A percentile compares a stretch with the other conserved stretches of the same genome.
phyloP scores from a whole-genome alignment of 192 early-diverging fungal species.

The Backusella westeae region DNA sequence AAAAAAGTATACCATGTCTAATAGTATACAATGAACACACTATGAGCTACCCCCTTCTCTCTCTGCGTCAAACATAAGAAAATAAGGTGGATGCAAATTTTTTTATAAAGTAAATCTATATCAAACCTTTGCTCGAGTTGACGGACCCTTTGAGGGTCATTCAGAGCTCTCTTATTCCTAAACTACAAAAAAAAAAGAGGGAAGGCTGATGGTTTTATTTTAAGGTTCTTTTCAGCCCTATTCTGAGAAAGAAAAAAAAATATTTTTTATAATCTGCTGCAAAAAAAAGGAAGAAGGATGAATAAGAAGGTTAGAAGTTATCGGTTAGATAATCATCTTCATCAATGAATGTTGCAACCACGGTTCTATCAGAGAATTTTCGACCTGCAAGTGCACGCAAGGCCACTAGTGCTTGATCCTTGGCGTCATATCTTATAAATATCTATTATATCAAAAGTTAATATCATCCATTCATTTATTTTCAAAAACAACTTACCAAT shows the following conservation, averaged over 20 bases:
- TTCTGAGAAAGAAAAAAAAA: not conserved
- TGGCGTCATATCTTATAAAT: constrained; percentile 70
- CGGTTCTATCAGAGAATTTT: constrained; percentile 90
- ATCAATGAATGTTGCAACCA: constrained; percentile 80
- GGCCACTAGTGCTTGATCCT: constrained; percentile 63
- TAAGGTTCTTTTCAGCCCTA: not conserved
- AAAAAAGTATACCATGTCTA: no score
- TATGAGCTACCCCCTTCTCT: not conserved
- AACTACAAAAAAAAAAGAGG: not conserved
- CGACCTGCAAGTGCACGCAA: constrained; percentile 84
- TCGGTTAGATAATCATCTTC: constrained; percentile 67
- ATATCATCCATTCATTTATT: not conserved
- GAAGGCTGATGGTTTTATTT: not conserved
- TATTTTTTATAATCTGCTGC: not conserved
- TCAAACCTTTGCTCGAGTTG: not conserved
- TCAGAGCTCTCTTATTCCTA: not conserved
- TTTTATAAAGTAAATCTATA: not conserved
- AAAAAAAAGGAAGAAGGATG: not conserved
- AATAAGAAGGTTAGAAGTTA: constrained; percentile 49
- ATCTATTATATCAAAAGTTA: constrained; percentile 51
- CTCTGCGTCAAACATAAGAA: not conserved
- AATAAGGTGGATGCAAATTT: not conserved
- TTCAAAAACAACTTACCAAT: constrained; percentile 54
- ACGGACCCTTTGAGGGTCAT: not conserved
- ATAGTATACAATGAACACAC: not conserved